Evolutionary conservation across 2,329 filamentous ascomycete genomes (phyloP).

Genomic region (Lecanosticta acicola): DNA sequence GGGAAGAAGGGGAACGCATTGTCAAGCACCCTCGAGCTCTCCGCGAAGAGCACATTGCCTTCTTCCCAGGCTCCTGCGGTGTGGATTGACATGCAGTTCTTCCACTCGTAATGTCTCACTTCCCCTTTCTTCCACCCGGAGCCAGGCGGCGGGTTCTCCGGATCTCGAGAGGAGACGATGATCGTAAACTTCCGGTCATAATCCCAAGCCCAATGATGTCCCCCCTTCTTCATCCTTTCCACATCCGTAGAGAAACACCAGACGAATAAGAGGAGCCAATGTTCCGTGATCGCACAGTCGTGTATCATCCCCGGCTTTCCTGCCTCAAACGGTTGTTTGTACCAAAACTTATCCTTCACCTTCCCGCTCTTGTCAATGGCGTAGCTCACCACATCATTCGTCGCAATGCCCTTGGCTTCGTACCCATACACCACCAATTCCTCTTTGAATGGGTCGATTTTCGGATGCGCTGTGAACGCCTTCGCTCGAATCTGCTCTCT

Average conservation of each 20-base stretch:
- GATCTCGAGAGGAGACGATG: conserved; percentile 23
- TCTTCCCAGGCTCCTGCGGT: conserved; percentile 41
- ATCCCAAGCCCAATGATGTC: conserved; percentile 39
- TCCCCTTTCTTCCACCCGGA: conserved; percentile 17
- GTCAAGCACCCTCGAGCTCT: conserved; percentile 37
- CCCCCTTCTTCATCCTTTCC: conserved; percentile 35
- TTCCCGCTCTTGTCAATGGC: conserved; percentile 36
- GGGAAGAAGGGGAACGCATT: conserved; percentile 44
- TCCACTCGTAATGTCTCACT: conserved; percentile 15
- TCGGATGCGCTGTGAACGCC: conserved; percentile 43
- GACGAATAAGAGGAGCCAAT: conserved; percentile 36
- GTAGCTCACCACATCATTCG: conserved; percentile 38
- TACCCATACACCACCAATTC: conserved; percentile 42
- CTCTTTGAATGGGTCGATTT: conserved; percentile 39
- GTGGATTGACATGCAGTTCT: conserved; percentile 38
- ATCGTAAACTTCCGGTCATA: conserved; percentile 21
- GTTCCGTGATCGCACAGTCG: conserved; percentile 37
- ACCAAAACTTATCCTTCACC: conserved; percentile 38
- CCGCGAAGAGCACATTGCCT: conserved; percentile 34
- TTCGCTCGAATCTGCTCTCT: conserved; percentile 36
- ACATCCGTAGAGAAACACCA: conserved; percentile 35
- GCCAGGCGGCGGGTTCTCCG: conserved; percentile 11
- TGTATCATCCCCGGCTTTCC: conserved; percentile 34
- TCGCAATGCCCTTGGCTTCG: conserved; percentile 34
- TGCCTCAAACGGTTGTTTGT: conserved; percentile 34